These are phyloP conservation scores for Trichomonascus vanleenenianus DNA, from an alignment of 805 yeast genomes.

Conservation along the genomic window DNA sequence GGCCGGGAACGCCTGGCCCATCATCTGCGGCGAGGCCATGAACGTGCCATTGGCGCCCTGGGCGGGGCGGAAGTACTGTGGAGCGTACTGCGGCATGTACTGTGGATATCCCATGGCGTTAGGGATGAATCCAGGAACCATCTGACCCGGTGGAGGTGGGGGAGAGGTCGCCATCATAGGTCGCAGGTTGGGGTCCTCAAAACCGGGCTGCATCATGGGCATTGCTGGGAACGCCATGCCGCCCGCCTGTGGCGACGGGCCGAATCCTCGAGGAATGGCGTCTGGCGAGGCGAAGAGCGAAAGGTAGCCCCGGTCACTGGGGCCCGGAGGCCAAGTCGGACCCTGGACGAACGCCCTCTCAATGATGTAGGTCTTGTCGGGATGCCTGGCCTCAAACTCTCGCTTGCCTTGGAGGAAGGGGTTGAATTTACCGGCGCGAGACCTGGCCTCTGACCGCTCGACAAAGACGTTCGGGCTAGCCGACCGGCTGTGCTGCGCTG, in stretches of 20 bases:
- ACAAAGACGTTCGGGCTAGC: slow-evolving; percentile 29
- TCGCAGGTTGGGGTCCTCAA: slow-evolving; percentile 14
- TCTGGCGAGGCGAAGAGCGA: slow-evolving; percentile 36
- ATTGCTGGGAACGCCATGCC: slow-evolving; percentile 5
- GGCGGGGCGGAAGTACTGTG: slow-evolving; percentile 18
- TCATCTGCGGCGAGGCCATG: slow-evolving; percentile 9
- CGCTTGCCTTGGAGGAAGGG: slow-evolving; percentile 42
- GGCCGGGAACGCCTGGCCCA: slow-evolving; percentile 6
- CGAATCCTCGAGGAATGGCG: neutral
- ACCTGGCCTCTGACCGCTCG: slow-evolving; percentile 30
- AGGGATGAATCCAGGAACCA: slow-evolving; percentile 16
- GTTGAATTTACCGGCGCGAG: slow-evolving; percentile 40
- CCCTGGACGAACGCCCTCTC: slow-evolving; percentile 65
- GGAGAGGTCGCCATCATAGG: slow-evolving; percentile 12
- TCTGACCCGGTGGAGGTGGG: slow-evolving; percentile 12
- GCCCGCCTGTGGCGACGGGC: slow-evolving; percentile 2
- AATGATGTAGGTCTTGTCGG: slow-evolving; percentile 22
- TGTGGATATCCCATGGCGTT: slow-evolving; percentile 12
- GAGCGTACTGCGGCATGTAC: slow-evolving; percentile 7
- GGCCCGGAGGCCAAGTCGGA: slow-evolving; percentile 66
- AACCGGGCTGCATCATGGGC: slow-evolving; percentile 13
- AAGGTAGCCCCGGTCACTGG: slow-evolving; percentile 46
- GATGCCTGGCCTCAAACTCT: slow-evolving; percentile 8
- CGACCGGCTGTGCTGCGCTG: slow-evolving; percentile 10
- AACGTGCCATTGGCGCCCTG: slow-evolving; percentile 12